phyloP scores from a whole-genome alignment of 495 filamentous ascomycete species.

The Daldinia concentrica region DNA sequence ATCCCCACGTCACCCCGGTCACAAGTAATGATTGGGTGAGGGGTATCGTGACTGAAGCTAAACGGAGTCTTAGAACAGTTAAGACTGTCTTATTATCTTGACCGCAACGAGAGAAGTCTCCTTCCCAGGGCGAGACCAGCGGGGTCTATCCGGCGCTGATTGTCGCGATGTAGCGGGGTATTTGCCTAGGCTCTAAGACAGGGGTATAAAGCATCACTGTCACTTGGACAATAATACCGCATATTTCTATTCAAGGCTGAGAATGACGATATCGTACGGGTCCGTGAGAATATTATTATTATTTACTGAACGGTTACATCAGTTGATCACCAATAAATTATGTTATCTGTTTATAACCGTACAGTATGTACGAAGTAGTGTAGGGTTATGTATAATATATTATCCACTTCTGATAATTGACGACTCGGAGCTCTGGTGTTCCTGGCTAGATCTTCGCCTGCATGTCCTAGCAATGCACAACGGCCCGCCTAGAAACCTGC shows the following conservation, averaged over 20 bases:
- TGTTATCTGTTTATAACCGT: background rate
- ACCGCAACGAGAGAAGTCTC: constrained; percentile 12
- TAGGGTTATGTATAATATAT: background rate
- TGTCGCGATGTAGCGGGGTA: constrained; percentile 31
- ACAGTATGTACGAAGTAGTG: background rate
- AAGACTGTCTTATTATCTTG: constrained; percentile 7
- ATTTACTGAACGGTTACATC: background rate
- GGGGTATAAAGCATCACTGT: constrained; percentile 11
- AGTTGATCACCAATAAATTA: background rate
- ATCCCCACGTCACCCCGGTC: constrained; percentile 2
- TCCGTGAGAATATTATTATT: background rate
- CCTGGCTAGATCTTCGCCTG: constrained; percentile 26
- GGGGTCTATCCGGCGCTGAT: constrained; percentile 33
- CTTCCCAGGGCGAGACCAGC: background rate
- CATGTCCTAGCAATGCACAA: constrained; percentile 24
- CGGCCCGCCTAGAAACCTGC: constrained; percentile 35
- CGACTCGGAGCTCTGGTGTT: constrained; percentile 21
- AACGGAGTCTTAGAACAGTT: constrained; percentile 12
- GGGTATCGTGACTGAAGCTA: constrained; percentile 14
- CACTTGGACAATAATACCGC: constrained; percentile 33
- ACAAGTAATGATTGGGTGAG: constrained; percentile 23
- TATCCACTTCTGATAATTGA: constrained; percentile 2
- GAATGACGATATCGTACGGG: constrained; percentile 28
- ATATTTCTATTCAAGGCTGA: constrained; percentile 22
- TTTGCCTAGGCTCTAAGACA: constrained; percentile 19